These are phyloP conservation scores for Juglanconis oblonga DNA, from an alignment of 2,329 filamentous ascomycete species.

Conservation along the genomic window DNA sequence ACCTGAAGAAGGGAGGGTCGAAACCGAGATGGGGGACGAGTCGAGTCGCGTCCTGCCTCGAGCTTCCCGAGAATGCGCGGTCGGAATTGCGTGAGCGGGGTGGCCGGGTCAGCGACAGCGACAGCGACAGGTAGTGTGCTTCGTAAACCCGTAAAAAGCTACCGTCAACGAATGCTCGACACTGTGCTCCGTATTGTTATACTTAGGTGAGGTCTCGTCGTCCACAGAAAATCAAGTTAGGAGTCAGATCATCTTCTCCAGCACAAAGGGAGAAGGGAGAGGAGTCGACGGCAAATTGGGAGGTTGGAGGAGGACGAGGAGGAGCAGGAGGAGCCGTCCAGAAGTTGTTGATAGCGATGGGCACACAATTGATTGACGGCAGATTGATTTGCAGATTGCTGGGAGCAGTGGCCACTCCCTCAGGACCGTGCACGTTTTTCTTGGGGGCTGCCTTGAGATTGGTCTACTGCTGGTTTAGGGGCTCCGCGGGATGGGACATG, in stretches of 20 bases:
- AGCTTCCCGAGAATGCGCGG: slow-evolving; percentile 1
- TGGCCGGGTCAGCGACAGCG: not conserved
- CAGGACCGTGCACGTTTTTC: not conserved
- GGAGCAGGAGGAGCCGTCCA: not conserved
- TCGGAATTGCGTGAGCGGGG: not conserved
- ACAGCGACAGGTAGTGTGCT: not conserved
- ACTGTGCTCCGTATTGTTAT: not conserved
- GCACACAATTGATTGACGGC: not conserved
- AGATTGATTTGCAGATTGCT: not conserved
- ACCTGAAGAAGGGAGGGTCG: not conserved
- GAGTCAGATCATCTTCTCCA: slow-evolving; percentile 1
- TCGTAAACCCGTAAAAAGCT: not conserved
- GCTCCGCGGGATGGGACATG: no score
- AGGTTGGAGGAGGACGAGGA: not conserved
- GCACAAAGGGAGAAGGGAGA: not conserved
- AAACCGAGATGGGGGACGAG: not conserved
- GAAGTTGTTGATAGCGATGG: not conserved
- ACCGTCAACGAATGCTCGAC: not conserved
- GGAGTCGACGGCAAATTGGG: slow-evolving; percentile 1
- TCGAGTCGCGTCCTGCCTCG: slow-evolving; percentile 4
- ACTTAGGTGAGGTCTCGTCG: not conserved
- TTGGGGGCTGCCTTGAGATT: no score
- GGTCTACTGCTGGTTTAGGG: no score
- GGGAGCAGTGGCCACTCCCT: not conserved
- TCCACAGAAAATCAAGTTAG: not conserved